Conservation (phyloP, 441 rosid species). For the Aleurites moluccanus region DNA sequence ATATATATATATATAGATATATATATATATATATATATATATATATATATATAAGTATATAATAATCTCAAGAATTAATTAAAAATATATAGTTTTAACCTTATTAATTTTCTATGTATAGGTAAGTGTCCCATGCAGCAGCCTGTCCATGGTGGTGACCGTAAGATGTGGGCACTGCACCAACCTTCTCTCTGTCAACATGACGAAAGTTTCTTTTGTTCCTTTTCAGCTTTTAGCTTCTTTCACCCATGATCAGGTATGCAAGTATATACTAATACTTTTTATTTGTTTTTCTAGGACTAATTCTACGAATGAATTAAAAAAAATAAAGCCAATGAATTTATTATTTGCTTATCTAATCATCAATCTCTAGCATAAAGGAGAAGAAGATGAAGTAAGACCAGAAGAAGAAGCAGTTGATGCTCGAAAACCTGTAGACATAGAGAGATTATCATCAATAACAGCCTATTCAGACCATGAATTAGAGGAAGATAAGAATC, state of each 20-base stretch:
- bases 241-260: constrained; percentile 49
- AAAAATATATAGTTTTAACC: not conserved
- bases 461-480: constrained; percentile 63
- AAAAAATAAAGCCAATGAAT: no score
- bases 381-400: constrained; percentile 38
- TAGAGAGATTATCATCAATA: constrained; percentile 45
- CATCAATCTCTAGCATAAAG: constrained; percentile 38
- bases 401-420: constrained; percentile 40
- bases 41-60: no score
- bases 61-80: no score
- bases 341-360: no score
- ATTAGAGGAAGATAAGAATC: constrained; percentile 49
- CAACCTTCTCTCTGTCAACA: constrained; percentile 86
- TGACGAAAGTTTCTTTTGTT: constrained; percentile 83
- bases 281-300: not conserved
- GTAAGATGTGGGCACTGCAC: constrained; percentile 97
- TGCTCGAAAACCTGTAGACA: constrained; percentile 31
- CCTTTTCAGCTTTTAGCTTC: constrained; percentile 83
- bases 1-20: no score
- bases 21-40: not conserved
- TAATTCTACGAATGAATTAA: no score
- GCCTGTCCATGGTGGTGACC: constrained; percentile 80
- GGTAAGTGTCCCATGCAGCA: constrained; percentile 93
- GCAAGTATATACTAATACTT: not conserved
- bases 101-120: constrained; percentile 23